Evolutionary conservation across 169 alveolate species (phyloP).

Genomic region (Miamiensis avidus): DNA sequence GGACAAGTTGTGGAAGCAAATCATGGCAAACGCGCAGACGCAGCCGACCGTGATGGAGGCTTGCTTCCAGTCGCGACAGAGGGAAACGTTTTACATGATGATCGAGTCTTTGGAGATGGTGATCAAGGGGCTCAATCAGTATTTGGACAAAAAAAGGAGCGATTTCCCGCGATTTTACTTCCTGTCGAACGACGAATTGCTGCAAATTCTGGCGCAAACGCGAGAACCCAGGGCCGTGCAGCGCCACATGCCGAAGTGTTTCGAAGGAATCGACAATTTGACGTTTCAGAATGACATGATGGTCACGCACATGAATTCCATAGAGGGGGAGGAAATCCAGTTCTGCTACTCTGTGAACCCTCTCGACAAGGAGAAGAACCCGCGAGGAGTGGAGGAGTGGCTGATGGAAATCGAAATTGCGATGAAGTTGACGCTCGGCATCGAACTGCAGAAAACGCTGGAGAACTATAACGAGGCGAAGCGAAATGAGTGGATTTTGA

Average conservation of each 20-base stretch:
- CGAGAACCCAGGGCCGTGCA: constrained; percentile 80
- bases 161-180: constrained; percentile 90
- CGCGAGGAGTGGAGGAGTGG: constrained; percentile 69
- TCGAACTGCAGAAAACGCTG: background rate
- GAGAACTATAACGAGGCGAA: background rate
- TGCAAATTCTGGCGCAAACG: constrained; percentile 83
- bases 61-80: constrained; percentile 63
- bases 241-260: constrained; percentile 72
- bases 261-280: constrained; percentile 78
- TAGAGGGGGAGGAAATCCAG: constrained; percentile 41
- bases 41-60: constrained; percentile 66
- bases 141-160: constrained; percentile 78
- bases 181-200: constrained; percentile 87
- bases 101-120: constrained; percentile 69
- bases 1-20: constrained; percentile 75
- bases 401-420: constrained; percentile 54
- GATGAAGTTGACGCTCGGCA: constrained; percentile 24
- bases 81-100: constrained; percentile 60
- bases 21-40: constrained; percentile 64
- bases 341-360: constrained; percentile 46
- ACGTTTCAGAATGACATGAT: constrained; percentile 52
- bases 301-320: constrained; percentile 65
- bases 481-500: background rate
- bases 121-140: constrained; percentile 78
- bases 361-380: constrained; percentile 41